Percentiles rank a stretch among this genome's conserved stretches.
Conservation (phyloP, 1,284 basidiomycete genomes). For the Ustanciosporium gigantosporum region DNA sequence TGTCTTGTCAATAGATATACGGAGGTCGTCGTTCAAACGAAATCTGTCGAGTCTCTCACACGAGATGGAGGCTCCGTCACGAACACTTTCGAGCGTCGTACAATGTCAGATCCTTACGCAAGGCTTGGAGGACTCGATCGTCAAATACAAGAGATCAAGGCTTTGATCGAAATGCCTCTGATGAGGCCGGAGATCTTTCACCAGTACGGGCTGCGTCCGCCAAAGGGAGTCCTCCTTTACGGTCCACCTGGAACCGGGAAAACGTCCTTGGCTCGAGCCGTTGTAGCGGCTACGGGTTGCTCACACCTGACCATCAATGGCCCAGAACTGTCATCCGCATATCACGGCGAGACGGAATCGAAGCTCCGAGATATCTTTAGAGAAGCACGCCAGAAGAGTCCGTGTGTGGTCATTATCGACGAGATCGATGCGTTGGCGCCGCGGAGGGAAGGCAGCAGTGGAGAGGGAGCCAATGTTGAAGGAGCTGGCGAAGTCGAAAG, state of each 20-base stretch:
- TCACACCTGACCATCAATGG: conserved; percentile 73
- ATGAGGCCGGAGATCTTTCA: conserved; percentile 85
- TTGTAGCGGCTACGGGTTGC: conserved; percentile 48
- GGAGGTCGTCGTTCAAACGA: conserved; percentile 52
- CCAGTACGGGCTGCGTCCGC: conserved; percentile 70
- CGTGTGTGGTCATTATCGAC: conserved; percentile 85
- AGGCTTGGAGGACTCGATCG: conserved; percentile 84
- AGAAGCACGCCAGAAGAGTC: conserved; percentile 77
- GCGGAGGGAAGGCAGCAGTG: conserved; percentile 79
- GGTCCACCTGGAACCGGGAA: conserved; percentile 61
- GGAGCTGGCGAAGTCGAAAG: conserved; percentile 80
- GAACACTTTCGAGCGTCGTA: background rate
- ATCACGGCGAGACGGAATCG: conserved; percentile 94
- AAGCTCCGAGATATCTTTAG: conserved; percentile 85
- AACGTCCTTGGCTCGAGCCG: conserved; percentile 57
- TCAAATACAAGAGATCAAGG: conserved; percentile 85
- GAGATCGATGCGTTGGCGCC: conserved; percentile 96
- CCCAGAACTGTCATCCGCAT: conserved; percentile 89
- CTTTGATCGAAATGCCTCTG: conserved; percentile 92
- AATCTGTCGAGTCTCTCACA: no score
- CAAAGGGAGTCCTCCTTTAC: conserved; percentile 58
- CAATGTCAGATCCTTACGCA: conserved; percentile 64
- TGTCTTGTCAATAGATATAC: conserved; percentile 60
- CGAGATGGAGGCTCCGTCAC: background rate
- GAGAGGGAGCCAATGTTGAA: conserved; percentile 68